Evolutionary conservation across 2,329 filamentous ascomycete species (phyloP).

Genomic region (Verticillium longisporum): DNA sequence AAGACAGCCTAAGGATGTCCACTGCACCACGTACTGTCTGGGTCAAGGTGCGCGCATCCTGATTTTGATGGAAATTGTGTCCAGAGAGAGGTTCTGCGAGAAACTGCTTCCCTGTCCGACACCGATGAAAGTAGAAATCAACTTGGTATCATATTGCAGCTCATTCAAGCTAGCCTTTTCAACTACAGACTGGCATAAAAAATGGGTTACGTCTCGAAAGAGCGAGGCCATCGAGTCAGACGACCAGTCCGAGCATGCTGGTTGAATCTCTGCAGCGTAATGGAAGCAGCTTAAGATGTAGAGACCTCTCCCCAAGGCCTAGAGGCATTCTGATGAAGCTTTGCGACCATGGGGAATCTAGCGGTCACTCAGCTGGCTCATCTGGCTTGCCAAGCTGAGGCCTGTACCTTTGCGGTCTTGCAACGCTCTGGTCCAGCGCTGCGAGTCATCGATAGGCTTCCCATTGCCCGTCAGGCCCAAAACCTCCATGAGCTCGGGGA

Average conservation of each 20-base stretch:
- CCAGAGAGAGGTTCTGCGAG: no score
- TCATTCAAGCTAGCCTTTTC: neutral
- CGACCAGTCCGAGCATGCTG: neutral
- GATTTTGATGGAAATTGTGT: no score
- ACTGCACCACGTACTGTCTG: no score
- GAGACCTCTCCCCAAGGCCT: neutral
- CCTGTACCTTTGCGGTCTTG: constrained; percentile 46
- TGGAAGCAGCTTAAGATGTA: neutral
- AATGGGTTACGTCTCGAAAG: no score
- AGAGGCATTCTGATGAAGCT: neutral
- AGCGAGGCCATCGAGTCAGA: neutral
- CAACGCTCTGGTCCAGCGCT: constrained; percentile 40
- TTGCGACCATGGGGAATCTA: neutral
- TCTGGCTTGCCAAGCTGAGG: constrained; percentile 41
- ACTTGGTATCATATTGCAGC: neutral
- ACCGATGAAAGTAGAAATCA: neutral
- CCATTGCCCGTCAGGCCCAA: constrained; percentile 47
- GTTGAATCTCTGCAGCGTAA: neutral
- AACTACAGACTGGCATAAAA: no score
- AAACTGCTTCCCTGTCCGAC: neutral
- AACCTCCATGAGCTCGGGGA: constrained; percentile 57
- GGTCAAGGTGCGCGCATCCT: no score
- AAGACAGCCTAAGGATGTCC: no score
- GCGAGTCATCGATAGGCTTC: constrained; percentile 28
- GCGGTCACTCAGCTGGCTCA: constrained; percentile 32